Base-by-base conservation (phyloP, 2,329 filamentous ascomycete species). In the Claviceps sp. region DNA sequence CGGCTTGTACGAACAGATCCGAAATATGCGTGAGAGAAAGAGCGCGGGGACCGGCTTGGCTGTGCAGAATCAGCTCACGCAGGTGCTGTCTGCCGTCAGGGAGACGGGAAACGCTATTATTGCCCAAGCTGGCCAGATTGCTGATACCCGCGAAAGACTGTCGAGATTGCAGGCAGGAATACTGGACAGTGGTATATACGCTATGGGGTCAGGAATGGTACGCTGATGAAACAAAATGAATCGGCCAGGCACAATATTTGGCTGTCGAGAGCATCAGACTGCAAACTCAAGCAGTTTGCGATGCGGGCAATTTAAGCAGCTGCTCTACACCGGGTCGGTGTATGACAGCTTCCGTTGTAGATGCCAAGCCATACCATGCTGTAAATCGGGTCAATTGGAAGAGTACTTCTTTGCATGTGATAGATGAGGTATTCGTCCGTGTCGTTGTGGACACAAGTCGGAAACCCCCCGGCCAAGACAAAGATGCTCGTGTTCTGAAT, bases 1-100 rank as follows among this genome's bases (percentile, higher is more conserved):
- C 50, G 71, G 71, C 0, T 61, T 73, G 16, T 73, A 73, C 53
- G 71, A 72, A 54, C 67, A 70, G 54, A 69, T 71, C 47, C 60
- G 66, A 23, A 58, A 61, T 13, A 55, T 70, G 16, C 61, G 66
- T 6, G 67, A 70, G 47, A 65, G 63, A 34, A 60, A 60, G 37
- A 60, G 59, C 48, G 60, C 48, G n/a, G n/a, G 40, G 16, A 20
- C 56, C 5, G 56, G 54, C 5, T 58, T 56, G 11, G 56, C 64
- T 16, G 63, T 68, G 9, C 64, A 68, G 52, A 67, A 70, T 49
- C 66, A 70, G 59, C 61, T 70, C 1, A 62, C 63, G 45, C 67
- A 70, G 56, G 63, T 70, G 29, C 58, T 70, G 9, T 55, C 61
- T 8, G 69, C 68, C 3, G 57, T 72, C 14, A 58, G 68, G 11